Conservation (phyloP, 2,329 filamentous ascomycete species). For the Aspergillus thermomutatus region DNA sequence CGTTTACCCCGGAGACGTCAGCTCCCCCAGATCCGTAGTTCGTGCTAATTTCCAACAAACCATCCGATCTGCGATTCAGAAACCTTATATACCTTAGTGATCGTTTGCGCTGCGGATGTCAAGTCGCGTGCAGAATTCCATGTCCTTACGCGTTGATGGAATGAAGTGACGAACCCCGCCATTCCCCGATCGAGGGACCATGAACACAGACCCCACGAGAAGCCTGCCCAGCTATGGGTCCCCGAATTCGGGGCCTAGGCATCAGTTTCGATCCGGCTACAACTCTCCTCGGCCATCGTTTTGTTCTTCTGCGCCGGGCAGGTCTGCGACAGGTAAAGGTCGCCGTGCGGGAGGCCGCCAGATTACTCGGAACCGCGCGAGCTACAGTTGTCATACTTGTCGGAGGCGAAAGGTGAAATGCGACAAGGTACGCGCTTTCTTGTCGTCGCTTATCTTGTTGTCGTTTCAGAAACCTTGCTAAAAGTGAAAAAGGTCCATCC, state of each 20-base stretch:
- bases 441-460: background rate
- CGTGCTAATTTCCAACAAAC: background rate
- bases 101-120: background rate
- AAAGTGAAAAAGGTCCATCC: conserved; percentile 37
- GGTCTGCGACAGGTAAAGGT: conserved; percentile 11
- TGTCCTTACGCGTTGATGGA: conserved; percentile 11
- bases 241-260: conserved; percentile 1
- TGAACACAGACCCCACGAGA: conserved; percentile 18
- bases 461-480: background rate
- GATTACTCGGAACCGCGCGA: conserved; percentile 47
- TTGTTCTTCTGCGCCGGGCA: conserved; percentile 5
- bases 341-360: conserved; percentile 31
- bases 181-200: conserved; percentile 16
- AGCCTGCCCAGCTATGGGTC: conserved; percentile 10
- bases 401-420: conserved; percentile 48
- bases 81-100: background rate
- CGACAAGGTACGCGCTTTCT: conserved; percentile 33
- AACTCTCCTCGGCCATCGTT: conserved; percentile 3
- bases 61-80: background rate
- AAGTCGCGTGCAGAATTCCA: background rate
- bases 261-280: conserved; percentile 7
- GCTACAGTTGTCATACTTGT: conserved; percentile 47
- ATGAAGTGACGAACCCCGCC: conserved; percentile 17
- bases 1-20: background rate
- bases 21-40: background rate